These are phyloP conservation scores for Neurospora discreta DNA, from an alignment of 495 filamentous ascomycete genomes.

Conservation along the genomic window DNA sequence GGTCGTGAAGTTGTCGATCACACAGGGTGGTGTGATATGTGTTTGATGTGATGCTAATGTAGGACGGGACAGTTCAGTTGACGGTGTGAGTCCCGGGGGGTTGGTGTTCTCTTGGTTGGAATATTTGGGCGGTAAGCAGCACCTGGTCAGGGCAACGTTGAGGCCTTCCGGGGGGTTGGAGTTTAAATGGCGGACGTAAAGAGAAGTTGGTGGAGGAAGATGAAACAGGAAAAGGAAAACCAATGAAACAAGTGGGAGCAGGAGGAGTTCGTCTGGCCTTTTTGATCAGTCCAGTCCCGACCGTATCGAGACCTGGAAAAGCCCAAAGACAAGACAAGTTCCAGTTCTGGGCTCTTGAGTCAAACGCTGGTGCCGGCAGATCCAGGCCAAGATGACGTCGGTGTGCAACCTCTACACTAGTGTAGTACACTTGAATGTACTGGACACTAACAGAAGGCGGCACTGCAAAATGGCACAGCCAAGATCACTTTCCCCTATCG, in stretches of 20 bases:
- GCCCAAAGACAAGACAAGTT: background rate
- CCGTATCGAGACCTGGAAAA: background rate
- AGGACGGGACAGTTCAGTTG: background rate
- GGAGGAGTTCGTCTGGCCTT: background rate
- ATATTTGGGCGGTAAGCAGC: background rate
- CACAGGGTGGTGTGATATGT: background rate
- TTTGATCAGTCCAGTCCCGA: background rate
- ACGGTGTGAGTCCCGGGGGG: background rate
- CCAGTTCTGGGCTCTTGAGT: background rate
- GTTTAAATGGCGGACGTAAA: background rate
- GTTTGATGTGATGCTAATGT: background rate
- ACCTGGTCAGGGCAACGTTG: background rate
- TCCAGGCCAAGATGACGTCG: constrained; percentile 15
- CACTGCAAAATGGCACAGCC: background rate
- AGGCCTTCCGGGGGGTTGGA: too few species aligned
- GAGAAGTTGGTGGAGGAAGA: background rate
- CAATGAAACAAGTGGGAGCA: background rate
- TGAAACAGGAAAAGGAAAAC: background rate
- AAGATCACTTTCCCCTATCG: background rate
- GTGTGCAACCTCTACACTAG: constrained; percentile 10
- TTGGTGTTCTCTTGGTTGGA: background rate
- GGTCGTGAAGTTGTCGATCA: background rate
- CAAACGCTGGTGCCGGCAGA: background rate
- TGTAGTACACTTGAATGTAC: too few species aligned
- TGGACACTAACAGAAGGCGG: background rate